A percentile compares a stretch with the other conserved stretches of the same genome.
Evolutionary conservation across 495 filamentous ascomycete species (phyloP).

Genomic region (Thermochaetoides thermophila): DNA sequence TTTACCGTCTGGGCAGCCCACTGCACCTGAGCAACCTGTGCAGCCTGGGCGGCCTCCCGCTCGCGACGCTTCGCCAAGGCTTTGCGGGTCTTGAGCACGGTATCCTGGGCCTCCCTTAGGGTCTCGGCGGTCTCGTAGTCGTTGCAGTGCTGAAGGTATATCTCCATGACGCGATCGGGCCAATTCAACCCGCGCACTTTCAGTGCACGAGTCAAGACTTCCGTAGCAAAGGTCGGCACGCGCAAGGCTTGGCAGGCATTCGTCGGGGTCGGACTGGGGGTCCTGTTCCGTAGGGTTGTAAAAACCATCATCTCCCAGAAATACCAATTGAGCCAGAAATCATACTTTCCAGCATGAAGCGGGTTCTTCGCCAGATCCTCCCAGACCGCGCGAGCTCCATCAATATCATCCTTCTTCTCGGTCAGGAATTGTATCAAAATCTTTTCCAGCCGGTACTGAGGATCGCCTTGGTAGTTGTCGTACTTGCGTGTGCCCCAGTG

Average conservation of each 20-base stretch:
- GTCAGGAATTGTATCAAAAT: conserved; percentile 84
- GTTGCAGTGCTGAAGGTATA: conserved; percentile 72
- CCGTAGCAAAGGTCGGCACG: conserved; percentile 50
- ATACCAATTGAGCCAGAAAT: conserved; percentile 89
- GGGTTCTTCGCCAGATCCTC: conserved; percentile 42
- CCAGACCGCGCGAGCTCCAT: conserved; percentile 55
- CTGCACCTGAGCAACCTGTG: conserved; percentile 6
- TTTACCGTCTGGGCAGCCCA: conserved; percentile 10
- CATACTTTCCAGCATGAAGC: conserved; percentile 58
- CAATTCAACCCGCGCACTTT: conserved; percentile 61
- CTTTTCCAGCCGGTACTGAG: conserved; percentile 71
- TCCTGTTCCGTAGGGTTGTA: conserved; percentile 22
- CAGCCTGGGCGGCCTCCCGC: conserved; percentile 40
- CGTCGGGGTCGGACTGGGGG: conserved; percentile 30
- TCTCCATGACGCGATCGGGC: conserved; percentile 78
- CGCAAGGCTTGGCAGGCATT: conserved; percentile 20
- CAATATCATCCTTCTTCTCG: conserved; percentile 51
- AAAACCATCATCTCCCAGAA: conserved; percentile 67
- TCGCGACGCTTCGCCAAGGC: conserved; percentile 49
- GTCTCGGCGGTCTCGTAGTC: conserved; percentile 67
- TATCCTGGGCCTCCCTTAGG: conserved; percentile 52
- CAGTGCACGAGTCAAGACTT: conserved; percentile 59
- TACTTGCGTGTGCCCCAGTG: conserved; percentile 63
- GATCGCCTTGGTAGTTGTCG: conserved; percentile 71
- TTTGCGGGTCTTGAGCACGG: conserved; percentile 49